Percentiles rank a stretch among this genome's conserved stretches.
These are phyloP conservation scores for Xylariaceae sp. DNA, from an alignment of 2,329 filamentous ascomycete species.

Conservation along the genomic window DNA sequence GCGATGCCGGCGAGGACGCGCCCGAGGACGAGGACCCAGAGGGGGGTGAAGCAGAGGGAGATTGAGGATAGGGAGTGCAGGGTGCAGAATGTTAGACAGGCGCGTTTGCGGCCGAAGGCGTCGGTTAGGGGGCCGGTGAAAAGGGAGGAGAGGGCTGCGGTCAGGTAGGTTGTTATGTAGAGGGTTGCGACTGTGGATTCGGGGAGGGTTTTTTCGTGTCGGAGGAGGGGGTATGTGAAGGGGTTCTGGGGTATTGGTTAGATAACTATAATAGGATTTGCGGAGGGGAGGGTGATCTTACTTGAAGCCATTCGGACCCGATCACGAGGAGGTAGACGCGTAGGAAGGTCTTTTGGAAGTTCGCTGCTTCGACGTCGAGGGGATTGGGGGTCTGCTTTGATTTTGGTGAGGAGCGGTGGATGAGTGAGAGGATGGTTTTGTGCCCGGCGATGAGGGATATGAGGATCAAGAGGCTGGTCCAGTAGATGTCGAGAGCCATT, in stretches of 20 bases:
- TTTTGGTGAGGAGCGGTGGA: not conserved
- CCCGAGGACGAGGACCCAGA: slow-evolving; percentile 45
- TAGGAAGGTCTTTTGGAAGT: slow-evolving; percentile 25
- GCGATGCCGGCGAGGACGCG: slow-evolving; percentile 50
- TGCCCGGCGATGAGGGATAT: slow-evolving; percentile 18
- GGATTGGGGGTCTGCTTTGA: slow-evolving; percentile 1
- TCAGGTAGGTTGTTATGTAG: slow-evolving; percentile 41
- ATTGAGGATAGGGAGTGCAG: slow-evolving; percentile 49
- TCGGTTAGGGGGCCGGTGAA: slow-evolving; percentile 46
- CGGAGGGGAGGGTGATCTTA: slow-evolving; percentile 23
- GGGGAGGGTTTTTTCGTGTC: slow-evolving; percentile 29
- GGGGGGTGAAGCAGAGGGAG: slow-evolving; percentile 37
- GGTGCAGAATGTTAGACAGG: slow-evolving; percentile 51
- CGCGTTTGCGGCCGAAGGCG: slow-evolving; percentile 44
- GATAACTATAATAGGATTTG: too few species aligned
- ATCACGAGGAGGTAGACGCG: slow-evolving; percentile 45
- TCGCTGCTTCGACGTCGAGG: slow-evolving; percentile 18
- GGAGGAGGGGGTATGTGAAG: slow-evolving; percentile 32
- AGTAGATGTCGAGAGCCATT: slow-evolving; percentile 26
- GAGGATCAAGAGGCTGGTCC: slow-evolving; percentile 24
- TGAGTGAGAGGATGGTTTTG: slow-evolving; percentile 9
- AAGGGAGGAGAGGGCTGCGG: slow-evolving; percentile 40
- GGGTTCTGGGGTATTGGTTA: slow-evolving; percentile 21
- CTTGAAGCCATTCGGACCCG: slow-evolving; percentile 49
- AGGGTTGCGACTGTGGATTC: slow-evolving; percentile 35